phyloP scores from a whole-genome alignment of 305 asterid species.

The Fraxinus velutina region DNA sequence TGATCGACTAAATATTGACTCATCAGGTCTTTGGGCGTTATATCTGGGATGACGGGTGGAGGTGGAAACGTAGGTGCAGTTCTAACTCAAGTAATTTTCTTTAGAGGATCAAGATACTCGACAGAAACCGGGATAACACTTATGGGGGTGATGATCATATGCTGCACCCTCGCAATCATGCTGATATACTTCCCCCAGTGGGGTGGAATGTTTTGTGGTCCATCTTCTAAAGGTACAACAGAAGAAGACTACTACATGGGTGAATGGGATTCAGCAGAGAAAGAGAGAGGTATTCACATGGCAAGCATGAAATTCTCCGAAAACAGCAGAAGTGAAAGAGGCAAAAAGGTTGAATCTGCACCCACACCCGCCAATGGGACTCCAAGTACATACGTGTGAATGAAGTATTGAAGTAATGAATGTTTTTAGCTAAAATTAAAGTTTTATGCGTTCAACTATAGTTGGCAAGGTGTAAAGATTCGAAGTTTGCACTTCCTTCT shows the following conservation, averaged over 20 bases:
- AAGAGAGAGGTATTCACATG: slow-evolving; percentile 47
- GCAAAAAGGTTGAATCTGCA: slow-evolving; percentile 28
- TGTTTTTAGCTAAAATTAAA: background rate
- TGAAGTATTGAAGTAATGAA: background rate
- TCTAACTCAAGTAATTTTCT: slow-evolving; percentile 71
- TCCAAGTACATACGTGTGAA: slow-evolving; percentile 22
- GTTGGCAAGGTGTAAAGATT: background rate
- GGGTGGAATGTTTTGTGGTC: slow-evolving; percentile 77
- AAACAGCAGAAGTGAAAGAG: slow-evolving; percentile 64
- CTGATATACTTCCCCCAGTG: slow-evolving; percentile 78
- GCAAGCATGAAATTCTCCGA: slow-evolving; percentile 72
- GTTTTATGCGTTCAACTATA: background rate
- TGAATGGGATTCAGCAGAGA: slow-evolving; percentile 63
- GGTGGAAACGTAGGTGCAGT: slow-evolving; percentile 82
- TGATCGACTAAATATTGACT: background rate
- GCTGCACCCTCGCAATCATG: slow-evolving; percentile 45
- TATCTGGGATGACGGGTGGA: slow-evolving; percentile 84
- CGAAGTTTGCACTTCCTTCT: background rate
- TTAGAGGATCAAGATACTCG: slow-evolving; percentile 60
- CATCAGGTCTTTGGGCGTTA: slow-evolving; percentile 63
- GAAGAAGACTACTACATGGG: slow-evolving; percentile 79
- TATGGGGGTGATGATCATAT: slow-evolving; percentile 80
- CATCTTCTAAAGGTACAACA: slow-evolving; percentile 44
- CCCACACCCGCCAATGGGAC: slow-evolving; percentile 30
- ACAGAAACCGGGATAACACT: slow-evolving; percentile 65